These are phyloP conservation scores for Lolium multiflorum DNA, from an alignment of 176 grass and related monocot genomes.

Conservation along the genomic window DNA sequence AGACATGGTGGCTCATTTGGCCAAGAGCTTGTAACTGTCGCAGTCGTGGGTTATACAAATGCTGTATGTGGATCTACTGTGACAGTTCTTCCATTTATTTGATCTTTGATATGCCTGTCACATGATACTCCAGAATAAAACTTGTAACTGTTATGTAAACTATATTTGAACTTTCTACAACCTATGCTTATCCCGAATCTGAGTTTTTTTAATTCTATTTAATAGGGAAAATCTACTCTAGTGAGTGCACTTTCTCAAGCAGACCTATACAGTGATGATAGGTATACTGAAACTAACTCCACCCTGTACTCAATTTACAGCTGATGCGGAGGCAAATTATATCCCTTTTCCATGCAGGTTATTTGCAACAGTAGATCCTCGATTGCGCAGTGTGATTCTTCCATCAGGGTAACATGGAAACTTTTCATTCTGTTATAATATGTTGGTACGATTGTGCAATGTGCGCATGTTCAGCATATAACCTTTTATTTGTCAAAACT, in stretches of 20 bases:
- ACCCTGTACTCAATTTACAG: conserved; percentile 7
- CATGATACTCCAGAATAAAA: conserved; percentile 28
- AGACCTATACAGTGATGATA: conserved; percentile 87
- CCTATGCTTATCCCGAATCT: conserved; percentile 11
- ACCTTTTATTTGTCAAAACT: conserved; percentile 40
- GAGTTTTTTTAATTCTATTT: conserved; percentile 42
- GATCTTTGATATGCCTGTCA: background rate
- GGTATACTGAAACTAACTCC: conserved; percentile 57
- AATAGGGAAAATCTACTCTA: conserved; percentile 93
- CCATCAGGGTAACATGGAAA: conserved; percentile 78
- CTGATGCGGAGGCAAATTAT: conserved; percentile 29
- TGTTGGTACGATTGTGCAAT: conserved; percentile 20
- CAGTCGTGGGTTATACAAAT: conserved; percentile 96
- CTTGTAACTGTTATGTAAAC: background rate
- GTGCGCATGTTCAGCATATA: conserved; percentile 20
- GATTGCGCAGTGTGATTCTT: conserved; percentile 91
- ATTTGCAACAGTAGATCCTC: conserved; percentile 97
- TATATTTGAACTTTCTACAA: conserved; percentile 36
- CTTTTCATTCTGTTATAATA: conserved; percentile 38
- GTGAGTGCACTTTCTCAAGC: conserved; percentile 88
- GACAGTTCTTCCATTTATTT: conserved; percentile 40
- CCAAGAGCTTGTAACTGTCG: conserved; percentile 83
- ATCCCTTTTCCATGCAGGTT: conserved; percentile 58
- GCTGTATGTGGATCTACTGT: conserved; percentile 67
- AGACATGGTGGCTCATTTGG: conserved; percentile 82